phyloP scores from a whole-genome alignment of 2,329 filamentous ascomycete genomes.

The Fusarium austroafricanum region DNA sequence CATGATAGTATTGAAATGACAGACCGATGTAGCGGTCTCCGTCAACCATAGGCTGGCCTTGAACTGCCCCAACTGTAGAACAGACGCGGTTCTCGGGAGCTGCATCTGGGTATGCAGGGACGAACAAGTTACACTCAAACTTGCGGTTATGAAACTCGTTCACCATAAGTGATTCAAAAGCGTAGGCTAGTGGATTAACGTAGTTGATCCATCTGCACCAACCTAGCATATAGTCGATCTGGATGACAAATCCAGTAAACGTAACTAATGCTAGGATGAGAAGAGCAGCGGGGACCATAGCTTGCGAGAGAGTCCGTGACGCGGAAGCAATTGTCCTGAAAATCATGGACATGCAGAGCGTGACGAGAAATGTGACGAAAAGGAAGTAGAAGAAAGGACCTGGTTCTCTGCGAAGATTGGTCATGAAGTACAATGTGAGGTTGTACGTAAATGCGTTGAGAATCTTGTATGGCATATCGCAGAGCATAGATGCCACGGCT shows the following conservation, averaged over 20 bases:
- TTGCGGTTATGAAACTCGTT: slow-evolving; percentile 68
- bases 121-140: slow-evolving; percentile 46
- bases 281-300: slow-evolving; percentile 55
- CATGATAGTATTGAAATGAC: slow-evolving; percentile 57
- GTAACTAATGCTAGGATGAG: slow-evolving; percentile 48
- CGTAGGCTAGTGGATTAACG: slow-evolving; percentile 71
- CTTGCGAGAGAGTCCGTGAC: slow-evolving; percentile 65
- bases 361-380: slow-evolving; percentile 55
- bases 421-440: slow-evolving; percentile 62
- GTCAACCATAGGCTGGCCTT: slow-evolving; percentile 57
- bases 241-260: slow-evolving; percentile 62
- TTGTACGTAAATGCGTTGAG: slow-evolving; percentile 54
- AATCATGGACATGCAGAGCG: slow-evolving; percentile 51
- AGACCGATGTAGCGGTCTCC: slow-evolving; percentile 60
- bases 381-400: slow-evolving; percentile 61
- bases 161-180: slow-evolving; percentile 72
- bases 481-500: slow-evolving; percentile 50
- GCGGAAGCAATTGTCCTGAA: slow-evolving; percentile 55
- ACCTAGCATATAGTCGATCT: slow-evolving; percentile 62
- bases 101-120: slow-evolving; percentile 46
- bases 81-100: slow-evolving; percentile 55
- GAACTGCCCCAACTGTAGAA: slow-evolving; percentile 57
- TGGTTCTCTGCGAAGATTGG: slow-evolving; percentile 56
- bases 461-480: slow-evolving; percentile 56
- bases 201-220: slow-evolving; percentile 77